Base-by-base conservation (phyloP, 2,329 filamentous ascomycete species). In the Trichophyton equinum region DNA sequence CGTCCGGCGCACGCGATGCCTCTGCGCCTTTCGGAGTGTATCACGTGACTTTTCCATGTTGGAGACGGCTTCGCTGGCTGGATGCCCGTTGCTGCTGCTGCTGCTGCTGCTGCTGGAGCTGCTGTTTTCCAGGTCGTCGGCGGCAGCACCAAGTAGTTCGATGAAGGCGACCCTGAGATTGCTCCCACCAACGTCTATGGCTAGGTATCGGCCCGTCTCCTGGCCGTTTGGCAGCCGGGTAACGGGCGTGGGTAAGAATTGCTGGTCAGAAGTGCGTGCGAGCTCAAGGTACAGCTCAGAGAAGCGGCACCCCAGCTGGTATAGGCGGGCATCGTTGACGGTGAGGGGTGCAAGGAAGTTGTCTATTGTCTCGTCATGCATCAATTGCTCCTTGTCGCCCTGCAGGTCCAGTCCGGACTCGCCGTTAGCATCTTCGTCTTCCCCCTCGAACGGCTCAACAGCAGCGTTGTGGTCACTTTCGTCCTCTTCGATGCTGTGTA, bases 121-220 rank as follows among this genome's bases (percentile, higher is more conserved):
- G 15, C 63, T 40, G 18, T 30, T 47, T 25, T 66, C 62, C 59
- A 56, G 42, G 11, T 67, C 64, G 40, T 76, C 74, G 9, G 70
- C 70, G 18, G 71, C 68, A 58, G 78, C 76, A 15, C 76, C 76
- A 18, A 78, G 62, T 27, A 83, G 68, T 60, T 83, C 79, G 62
- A 83, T 79, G 61, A 82, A 82, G 2, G 79, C 80, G 20, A 82
- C 80, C 62, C 81, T 74, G 49, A 83, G 71, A 64, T 82, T 82
- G 60, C 77, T 81, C 4, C 80, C 80, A 51, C 81, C 81, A 40
- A 83, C 79, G 68, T 83, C 80, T 60, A 83, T 82, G 55, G 79
- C 79, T 58, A 82, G 66, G 64, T 82, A 82, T 27, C 75, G 78
- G 44, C 80, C 80, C 4, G 77, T 79, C 67, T 82, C 80, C 64